Evolutionary conservation across 768 basidiomycete species (phyloP), one percentile per base, ranked within the genome.

Genomic region (Boletus rubropictus): DNA sequence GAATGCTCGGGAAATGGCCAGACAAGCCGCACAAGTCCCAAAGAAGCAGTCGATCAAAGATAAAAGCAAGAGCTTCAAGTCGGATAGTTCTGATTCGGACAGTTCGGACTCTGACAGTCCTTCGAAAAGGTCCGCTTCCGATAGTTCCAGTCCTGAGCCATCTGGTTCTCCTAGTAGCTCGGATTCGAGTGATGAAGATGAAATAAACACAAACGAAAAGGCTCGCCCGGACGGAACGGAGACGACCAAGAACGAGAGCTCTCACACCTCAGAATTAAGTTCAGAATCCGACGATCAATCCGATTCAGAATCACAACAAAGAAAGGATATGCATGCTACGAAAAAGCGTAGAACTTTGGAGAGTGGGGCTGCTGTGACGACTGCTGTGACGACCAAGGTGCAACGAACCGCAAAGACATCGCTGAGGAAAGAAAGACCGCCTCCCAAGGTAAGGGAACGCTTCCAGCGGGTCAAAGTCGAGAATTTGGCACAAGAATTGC

Each of bases 401-500:
- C 51, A 48, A 38, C 41, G 42, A 18, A 38, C 7, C 3, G 42
- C 41, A 17, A 18, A 18, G 33, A 9, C 35, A n/a, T 18, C 12
- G 12, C 49, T 51, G 22, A 50, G 36, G 15, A 54, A 50, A 21
- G 54, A 49, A 34, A 65, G 58, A 7, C 36, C 50, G 2, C 70
- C 58, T 20, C 68, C 71, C 32, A 72, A 66, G 48, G 60, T 53
- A 29, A 84, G 81, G 57, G 75, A 79, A 42, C 84, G 89, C 17
- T 99, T 97, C 73, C 80, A 81, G 60, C 73, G 93, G 21, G 78
- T 94, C 50, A 84, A 92, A 54, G 71, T 75, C 2, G 80, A 85
- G 17, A 72, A 79, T 35, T 71, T 87, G 4, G 54, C 64, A 25
- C 12, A 60, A 0, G 62, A 68, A 14, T 44, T 65, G 15, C 50